These are phyloP conservation scores for Erodium moschatum DNA, from an alignment of 441 rosid species.

Conservation along the genomic window DNA sequence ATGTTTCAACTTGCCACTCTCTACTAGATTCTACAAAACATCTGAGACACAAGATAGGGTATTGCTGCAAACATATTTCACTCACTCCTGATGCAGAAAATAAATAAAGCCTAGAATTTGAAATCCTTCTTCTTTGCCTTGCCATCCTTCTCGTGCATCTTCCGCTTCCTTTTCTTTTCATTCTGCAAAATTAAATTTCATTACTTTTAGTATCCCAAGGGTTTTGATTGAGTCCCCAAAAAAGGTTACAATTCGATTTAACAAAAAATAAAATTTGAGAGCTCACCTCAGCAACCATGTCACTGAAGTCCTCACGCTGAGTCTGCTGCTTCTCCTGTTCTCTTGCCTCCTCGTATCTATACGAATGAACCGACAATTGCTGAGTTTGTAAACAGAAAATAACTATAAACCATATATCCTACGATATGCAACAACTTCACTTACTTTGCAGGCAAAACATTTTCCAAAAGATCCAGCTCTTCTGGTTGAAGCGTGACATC, in stretches of 20 bases:
- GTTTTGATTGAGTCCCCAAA: too few relatives aligned
- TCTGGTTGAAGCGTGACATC: slow-evolving; percentile 86
- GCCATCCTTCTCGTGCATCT: slow-evolving; percentile 79
- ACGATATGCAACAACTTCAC: slow-evolving; percentile 18
- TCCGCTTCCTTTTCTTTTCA: slow-evolving; percentile 83
- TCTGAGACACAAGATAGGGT: too few relatives aligned
- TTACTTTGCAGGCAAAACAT: slow-evolving; percentile 91
- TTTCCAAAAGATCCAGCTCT: slow-evolving; percentile 80
- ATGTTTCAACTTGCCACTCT: too few relatives aligned
- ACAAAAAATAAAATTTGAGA: too few relatives aligned
- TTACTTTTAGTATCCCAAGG: neutral
- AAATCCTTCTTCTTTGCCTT: slow-evolving; percentile 89
- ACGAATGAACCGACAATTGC: neutral
- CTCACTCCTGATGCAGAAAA: neutral
- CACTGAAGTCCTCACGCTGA: slow-evolving; percentile 88
- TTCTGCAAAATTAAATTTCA: slow-evolving; percentile 41
- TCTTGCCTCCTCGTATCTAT: slow-evolving; percentile 91
- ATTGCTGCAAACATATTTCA: neutral
- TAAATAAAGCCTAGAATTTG: slow-evolving; percentile 43
- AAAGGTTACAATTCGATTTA: too few relatives aligned
- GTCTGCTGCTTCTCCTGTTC: slow-evolving; percentile 88
- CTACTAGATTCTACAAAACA: too few relatives aligned
- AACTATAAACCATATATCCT: too few relatives aligned
- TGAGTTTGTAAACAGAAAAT: too few relatives aligned
- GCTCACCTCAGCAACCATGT: slow-evolving; percentile 93